Percentiles rank a stretch among this genome's conserved stretches.
These are phyloP conservation scores for Solanum sejunctum DNA, from an alignment of 257 asterid genomes.

Conservation along the genomic window DNA sequence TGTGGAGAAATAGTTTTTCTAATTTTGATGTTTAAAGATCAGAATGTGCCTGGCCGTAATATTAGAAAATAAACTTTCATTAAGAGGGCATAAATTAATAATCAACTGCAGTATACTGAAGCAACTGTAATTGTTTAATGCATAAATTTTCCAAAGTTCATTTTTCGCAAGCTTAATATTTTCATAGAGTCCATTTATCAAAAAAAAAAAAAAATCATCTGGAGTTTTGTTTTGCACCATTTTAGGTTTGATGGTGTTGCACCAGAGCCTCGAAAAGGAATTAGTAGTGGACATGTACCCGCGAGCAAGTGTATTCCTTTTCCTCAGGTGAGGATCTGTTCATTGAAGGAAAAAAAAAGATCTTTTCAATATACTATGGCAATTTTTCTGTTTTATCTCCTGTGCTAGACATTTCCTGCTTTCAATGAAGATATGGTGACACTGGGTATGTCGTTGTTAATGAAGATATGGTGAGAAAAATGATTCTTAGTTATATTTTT, in stretches of 20 bases:
- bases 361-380: neutral
- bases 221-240: neutral
- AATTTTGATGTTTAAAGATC: neutral
- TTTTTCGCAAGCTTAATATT: neutral
- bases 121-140: neutral
- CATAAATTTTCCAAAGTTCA: neutral
- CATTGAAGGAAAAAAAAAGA: neutral
- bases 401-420: neutral
- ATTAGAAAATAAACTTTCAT: neutral
- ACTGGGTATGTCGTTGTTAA: too few species aligned
- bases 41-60: neutral
- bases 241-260: conserved; percentile 85
- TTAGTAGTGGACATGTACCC: conserved; percentile 82
- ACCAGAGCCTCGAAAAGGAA: conserved; percentile 95
- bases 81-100: neutral
- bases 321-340: conserved; percentile 47
- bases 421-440: neutral
- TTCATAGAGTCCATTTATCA: neutral
- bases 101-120: neutral
- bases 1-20: neutral
- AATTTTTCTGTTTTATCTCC: neutral
- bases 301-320: conserved; percentile 93
- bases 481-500: too few species aligned
- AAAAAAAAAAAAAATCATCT: neutral
- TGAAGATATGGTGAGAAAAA: too few species aligned